phyloP scores from a whole-genome alignment of 768 basidiomycete species.

The Amanita jacksonii region DNA sequence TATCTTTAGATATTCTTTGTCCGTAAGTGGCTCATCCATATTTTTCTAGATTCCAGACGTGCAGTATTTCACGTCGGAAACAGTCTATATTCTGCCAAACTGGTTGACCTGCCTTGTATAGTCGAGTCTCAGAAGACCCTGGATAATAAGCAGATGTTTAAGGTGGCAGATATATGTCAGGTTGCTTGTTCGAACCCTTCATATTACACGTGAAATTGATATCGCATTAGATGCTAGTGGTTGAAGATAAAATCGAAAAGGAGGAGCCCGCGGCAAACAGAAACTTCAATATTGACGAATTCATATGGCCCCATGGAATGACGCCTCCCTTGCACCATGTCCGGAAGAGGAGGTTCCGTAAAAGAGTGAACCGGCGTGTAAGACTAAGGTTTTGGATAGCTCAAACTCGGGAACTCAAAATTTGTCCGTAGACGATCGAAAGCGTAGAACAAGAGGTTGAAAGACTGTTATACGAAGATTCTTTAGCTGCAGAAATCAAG shows the following conservation, averaged over 20 bases:
- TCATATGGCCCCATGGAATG: slow-evolving; percentile 94
- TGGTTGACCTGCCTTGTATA: slow-evolving; percentile 93
- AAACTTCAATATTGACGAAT: slow-evolving; percentile 86
- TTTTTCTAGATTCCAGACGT: slow-evolving; percentile 68
- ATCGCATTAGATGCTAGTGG: slow-evolving; percentile 73
- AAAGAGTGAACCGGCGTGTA: slow-evolving; percentile 76
- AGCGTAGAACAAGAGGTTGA: slow-evolving; percentile 93
- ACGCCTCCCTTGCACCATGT: slow-evolving; percentile 89
- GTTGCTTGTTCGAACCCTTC: slow-evolving; percentile 27
- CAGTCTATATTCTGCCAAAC: slow-evolving; percentile 76
- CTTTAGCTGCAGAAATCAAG: slow-evolving; percentile 63
- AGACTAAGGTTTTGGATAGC: slow-evolving; percentile 15
- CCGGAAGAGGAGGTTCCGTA: slow-evolving; percentile 87
- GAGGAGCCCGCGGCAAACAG: slow-evolving; percentile 60
- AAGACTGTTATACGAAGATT: slow-evolving; percentile 72
- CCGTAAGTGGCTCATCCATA: slow-evolving; percentile 3
- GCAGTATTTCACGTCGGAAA: slow-evolving; percentile 84
- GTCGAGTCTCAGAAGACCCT: slow-evolving; percentile 93
- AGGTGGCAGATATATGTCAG: slow-evolving; percentile 97
- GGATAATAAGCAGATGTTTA: slow-evolving; percentile 96
- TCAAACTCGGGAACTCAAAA: not conserved
- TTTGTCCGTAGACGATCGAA: slow-evolving; percentile 66
- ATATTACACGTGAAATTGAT: slow-evolving; percentile 11
- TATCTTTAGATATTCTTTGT: no score
- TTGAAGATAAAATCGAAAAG: slow-evolving; percentile 63